These are phyloP conservation scores for Ogataea hybrid DNA, from an alignment of 1,139 yeast species.

Conservation along the genomic window DNA sequence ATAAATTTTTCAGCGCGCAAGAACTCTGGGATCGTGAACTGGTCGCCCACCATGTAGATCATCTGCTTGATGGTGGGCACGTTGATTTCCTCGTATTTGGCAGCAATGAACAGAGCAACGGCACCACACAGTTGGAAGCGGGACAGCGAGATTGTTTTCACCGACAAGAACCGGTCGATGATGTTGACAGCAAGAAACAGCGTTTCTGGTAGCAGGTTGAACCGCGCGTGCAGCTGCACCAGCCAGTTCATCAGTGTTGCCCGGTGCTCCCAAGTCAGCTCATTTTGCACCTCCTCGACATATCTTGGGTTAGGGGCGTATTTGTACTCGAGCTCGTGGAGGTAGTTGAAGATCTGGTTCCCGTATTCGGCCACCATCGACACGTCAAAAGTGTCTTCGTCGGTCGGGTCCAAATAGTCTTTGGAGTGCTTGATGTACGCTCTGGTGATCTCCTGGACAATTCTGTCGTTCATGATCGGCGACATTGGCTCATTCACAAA, in stretches of 20 bases:
- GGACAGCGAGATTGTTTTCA: conserved; percentile 71
- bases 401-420: conserved; percentile 63
- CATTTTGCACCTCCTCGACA: conserved; percentile 75
- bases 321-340: conserved; percentile 70
- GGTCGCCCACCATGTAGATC: conserved; percentile 88
- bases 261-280: conserved; percentile 89
- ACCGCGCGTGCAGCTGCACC: conserved; percentile 89
- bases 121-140: conserved; percentile 93
- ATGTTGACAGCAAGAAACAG: conserved; percentile 81
- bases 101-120: conserved; percentile 92
- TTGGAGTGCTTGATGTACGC: conserved; percentile 52
- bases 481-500: conserved; percentile 36
- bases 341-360: conserved; percentile 81
- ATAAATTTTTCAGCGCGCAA: conserved; percentile 88
- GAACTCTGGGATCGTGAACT: conserved; percentile 78
- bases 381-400: conserved; percentile 87
- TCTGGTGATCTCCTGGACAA: conserved; percentile 46
- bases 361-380: conserved; percentile 94
- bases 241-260: conserved; percentile 88
- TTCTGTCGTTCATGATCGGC: conserved; percentile 48
- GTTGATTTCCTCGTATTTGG: conserved; percentile 93
- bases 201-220: conserved; percentile 87
- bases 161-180: conserved; percentile 78
- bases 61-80: conserved; percentile 92
- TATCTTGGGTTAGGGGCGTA: conserved; percentile 75